Evolutionary conservation across 202 grass and related monocot genomes (phyloP).

Genomic region (Eragrostis tef): DNA sequence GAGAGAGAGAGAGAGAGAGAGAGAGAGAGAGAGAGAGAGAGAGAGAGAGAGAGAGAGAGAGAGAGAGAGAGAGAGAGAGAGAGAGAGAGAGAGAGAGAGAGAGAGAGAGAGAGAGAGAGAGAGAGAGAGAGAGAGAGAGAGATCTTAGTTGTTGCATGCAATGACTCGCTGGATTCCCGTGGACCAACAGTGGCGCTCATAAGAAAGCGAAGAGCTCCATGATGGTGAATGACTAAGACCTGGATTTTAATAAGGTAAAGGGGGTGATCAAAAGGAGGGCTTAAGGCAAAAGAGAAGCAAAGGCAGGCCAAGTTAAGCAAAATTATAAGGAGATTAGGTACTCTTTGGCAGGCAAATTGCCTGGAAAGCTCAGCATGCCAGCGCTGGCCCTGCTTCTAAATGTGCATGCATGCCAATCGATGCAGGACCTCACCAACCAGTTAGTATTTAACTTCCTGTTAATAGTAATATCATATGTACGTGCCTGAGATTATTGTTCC

Average conservation of each 20-base stretch:
- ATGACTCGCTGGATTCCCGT: conserved; percentile 64
- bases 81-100: no score
- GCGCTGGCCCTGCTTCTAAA: conserved; percentile 33
- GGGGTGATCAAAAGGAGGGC: conserved; percentile 46
- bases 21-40: no score
- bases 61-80: no score
- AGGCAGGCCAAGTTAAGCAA: conserved; percentile 39
- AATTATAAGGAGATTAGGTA: conserved; percentile 43
- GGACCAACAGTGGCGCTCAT: conserved; percentile 46
- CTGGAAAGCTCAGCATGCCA: conserved; percentile 59
- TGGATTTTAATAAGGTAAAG: conserved; percentile 53
- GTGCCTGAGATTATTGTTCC: conserved; percentile 17
- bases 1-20: no score
- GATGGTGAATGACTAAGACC: conserved; percentile 61
- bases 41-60: no score
- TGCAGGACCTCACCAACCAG: conserved; percentile 31
- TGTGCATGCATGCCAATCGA: conserved; percentile 16
- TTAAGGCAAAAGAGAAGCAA: conserved; percentile 56
- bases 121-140: no score
- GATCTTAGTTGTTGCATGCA: conserved; percentile 50
- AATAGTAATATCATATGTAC: background rate
- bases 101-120: no score
- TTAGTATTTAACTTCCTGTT: conserved; percentile 38
- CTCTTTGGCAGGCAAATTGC: conserved; percentile 48
- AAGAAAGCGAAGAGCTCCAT: conserved; percentile 42